Conservation (phyloP, 1,284 basidiomycete species). For the Ceratobasidium papillatum region DNA sequence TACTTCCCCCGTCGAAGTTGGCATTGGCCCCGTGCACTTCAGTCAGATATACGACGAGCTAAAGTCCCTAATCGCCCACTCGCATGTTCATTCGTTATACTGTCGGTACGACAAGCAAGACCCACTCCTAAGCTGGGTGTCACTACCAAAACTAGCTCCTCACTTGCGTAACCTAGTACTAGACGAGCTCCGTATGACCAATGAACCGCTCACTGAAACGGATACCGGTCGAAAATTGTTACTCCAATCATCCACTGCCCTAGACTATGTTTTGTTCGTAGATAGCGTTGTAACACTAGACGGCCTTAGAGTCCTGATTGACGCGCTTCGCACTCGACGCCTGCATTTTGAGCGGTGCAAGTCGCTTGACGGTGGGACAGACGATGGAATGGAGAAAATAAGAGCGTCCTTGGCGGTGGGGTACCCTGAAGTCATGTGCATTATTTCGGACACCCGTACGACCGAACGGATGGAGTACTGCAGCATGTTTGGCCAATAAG, state of each 20-base stretch:
- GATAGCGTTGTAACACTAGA: neutral
- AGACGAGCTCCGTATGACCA: neutral
- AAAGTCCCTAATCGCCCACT: neutral
- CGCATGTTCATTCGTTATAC: neutral
- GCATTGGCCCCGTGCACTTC: neutral
- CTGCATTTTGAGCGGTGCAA: constrained; percentile 4
- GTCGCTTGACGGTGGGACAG: neutral
- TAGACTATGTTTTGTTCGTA: neutral
- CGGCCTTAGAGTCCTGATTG: neutral
- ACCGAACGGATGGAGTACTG: neutral
- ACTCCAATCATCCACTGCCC: neutral
- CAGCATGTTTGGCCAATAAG: neutral
- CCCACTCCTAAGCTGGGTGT: neutral
- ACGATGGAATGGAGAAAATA: neutral
- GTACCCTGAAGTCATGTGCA: neutral
- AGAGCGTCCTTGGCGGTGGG: neutral
- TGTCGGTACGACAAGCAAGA: neutral
- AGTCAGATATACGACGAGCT: neutral
- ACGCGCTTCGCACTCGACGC: neutral
- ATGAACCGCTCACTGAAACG: neutral
- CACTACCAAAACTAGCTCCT: neutral
- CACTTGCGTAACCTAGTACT: neutral
- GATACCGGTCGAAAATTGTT: neutral
- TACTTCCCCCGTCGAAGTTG: neutral
- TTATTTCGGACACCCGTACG: neutral